Percentiles rank a stretch among this genome's conserved stretches.
Evolutionary conservation across 1,284 basidiomycete species (phyloP).

Genomic region (Ceratobasidium theobromae): DNA sequence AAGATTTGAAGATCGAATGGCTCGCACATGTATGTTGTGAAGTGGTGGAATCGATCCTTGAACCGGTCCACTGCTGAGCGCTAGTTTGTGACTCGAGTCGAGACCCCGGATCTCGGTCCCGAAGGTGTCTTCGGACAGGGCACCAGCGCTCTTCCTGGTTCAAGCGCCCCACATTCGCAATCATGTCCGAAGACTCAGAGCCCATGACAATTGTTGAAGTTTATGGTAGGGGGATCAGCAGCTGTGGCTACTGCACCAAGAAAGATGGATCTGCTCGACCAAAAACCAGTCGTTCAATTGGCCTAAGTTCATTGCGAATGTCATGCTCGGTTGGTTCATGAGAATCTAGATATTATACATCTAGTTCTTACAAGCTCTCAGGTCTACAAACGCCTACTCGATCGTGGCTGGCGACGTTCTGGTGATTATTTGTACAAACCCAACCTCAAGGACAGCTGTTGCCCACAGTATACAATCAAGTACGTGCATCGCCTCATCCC

Average conservation of each 20-base stretch:
- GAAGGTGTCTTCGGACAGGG: too few relatives aligned
- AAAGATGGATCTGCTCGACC: constrained; percentile 32
- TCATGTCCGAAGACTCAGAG: constrained; percentile 4
- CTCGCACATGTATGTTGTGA: too few relatives aligned
- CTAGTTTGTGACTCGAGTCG: too few relatives aligned
- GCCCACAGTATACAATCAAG: constrained; percentile 91
- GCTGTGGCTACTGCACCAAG: constrained; percentile 37
- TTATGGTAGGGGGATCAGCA: constrained; percentile 28
- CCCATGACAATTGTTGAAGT: constrained; percentile 36
- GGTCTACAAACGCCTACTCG: constrained; percentile 31
- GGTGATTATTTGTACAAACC: constrained; percentile 84
- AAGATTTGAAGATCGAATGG: too few relatives aligned
- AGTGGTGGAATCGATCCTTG: too few relatives aligned
- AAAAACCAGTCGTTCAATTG: constrained; percentile 33
- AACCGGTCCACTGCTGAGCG: too few relatives aligned
- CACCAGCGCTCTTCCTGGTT: neutral
- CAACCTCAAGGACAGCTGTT: constrained; percentile 78
- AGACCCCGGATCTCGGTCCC: too few relatives aligned
- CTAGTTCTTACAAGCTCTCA: neutral
- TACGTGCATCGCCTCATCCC: too few relatives aligned
- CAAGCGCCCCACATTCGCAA: neutral
- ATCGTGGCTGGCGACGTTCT: constrained; percentile 79
- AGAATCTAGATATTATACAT: neutral
- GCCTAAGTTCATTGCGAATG: constrained; percentile 35
- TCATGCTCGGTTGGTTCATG: constrained; percentile 34